Evolutionary conservation across 2,329 filamentous ascomycete species (phyloP), one percentile per base, ranked within the genome.

Genomic region (Colletotrichum agaves): DNA sequence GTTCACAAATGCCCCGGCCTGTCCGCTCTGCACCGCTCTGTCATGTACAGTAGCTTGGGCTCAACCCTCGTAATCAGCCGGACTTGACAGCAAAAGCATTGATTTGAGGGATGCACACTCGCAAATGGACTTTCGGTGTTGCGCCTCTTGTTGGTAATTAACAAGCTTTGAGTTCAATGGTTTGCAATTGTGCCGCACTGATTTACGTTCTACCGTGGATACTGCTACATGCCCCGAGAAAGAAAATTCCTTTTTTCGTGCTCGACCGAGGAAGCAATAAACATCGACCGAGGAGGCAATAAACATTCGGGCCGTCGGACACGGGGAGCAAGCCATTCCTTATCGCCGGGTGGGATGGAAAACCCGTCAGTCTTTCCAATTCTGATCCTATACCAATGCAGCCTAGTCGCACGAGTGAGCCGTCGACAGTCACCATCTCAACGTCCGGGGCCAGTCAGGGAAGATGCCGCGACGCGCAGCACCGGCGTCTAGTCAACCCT

Each of bases 401-500:
- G 61, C 33, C 53, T 63, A 64, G 64, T 46, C 61, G 19, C 46
- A 19, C 21, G 52, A 63, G 46, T 23, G 41, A 59, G 27, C 55
- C 44, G 31, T 47, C 56, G 17, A 35, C 31, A 49, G 56, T 47
- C 17, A 37, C 31, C 44, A 67, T 44, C 37, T 58, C 52, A 23
- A 50, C 27, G 2, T 46, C 53, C 53, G 13, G 39, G 33, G 60
- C 44, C n/a, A 59, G 61, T 49, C 53, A 46, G 47, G 53, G 61
- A 64, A 43, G 53, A 64, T 67, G 37, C 46, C 61, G 53, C 47
- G 23, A 27, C 64, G 61, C 46, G 39, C 61, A 58, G 58, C 61
- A 60, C 60, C 53, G 39, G 47, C 56, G 31, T 53, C 44, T 59
- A 37, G 44, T 33, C 33, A 56, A 61, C 50, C 31, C 33, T 66